Conservation (phyloP, 768 basidiomycete species). For the Mycena belliarum region DNA sequence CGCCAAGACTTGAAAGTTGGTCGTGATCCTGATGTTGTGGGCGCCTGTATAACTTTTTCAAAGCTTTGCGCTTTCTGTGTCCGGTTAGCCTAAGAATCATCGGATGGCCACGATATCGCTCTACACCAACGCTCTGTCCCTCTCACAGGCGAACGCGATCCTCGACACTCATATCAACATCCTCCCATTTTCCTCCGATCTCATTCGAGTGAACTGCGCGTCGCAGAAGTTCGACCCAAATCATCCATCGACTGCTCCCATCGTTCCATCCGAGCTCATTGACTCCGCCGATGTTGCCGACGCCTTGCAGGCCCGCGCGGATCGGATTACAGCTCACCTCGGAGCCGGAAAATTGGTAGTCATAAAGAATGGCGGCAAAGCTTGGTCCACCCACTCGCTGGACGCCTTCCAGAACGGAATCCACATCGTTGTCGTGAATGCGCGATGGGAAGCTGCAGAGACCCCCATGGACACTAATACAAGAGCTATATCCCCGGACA, state of each 20-base stretch:
- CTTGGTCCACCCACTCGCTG: neutral
- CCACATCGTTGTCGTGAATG: neutral
- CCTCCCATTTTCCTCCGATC: neutral
- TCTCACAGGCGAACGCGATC: neutral
- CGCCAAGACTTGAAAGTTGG: no score
- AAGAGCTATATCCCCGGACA: neutral
- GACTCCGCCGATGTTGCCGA: neutral
- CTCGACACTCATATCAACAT: constrained; percentile 1
- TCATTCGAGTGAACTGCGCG: neutral
- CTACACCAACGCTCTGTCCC: neutral
- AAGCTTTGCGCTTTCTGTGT: no score
- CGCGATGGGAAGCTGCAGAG: neutral
- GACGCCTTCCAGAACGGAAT: neutral
- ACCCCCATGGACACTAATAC: neutral
- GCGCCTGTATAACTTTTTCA: no score
- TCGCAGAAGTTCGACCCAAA: neutral
- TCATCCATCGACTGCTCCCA: neutral
- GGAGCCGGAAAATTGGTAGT: neutral
- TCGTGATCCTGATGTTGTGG: no score
- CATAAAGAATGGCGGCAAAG: neutral
- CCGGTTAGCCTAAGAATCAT: no score
- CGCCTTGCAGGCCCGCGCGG: neutral
- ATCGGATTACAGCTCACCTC: neutral
- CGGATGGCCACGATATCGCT: neutral
- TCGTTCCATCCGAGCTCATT: neutral